Evolutionary conservation across 164 flowering plant genomes (phyloP), one percentile per base, ranked within the genome.

Genomic region (Annona cherimola): DNA sequence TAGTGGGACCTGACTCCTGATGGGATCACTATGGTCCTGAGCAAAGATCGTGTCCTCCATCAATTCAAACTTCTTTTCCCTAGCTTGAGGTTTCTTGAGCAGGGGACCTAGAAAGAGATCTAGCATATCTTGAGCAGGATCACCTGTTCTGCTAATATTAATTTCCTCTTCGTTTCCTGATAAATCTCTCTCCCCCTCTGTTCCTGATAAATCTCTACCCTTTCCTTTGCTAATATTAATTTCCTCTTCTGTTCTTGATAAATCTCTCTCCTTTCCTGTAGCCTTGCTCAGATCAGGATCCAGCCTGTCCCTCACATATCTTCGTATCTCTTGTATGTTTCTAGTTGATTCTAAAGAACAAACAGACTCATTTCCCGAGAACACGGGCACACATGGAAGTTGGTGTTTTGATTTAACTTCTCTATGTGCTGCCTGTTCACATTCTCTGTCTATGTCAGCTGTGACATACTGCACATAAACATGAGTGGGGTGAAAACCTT

Each of bases 91-190:
- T 71, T 82, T 83, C 73, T 65, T 81, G 3, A 87, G 82, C 78
- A 82, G 71, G 18, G 90, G 90, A 67, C 96, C 96, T 70, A 90
- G 79, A 74, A 86, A 81, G 68, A 90, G 74, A 74, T 84, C 78
- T 76, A 90, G 72, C 93, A 90, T 87, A 72, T 86, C 96, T 72
- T 79, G 79, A 65, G 86, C 75, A 63, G 92, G 81, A 80, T 89
- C 86, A 69, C 84, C 89, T 2, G 84, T 79, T 66, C 69, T 75
- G 55, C 63, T 73, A 11, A 61, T 66, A 65, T 55, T 62, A 11
- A 35, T 3, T 5, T n/a, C 60, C 50, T 12, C 71, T 73, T 78
- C 73, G 20, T 66, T 61, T 9, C 57, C 16, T 42, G 69, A 69
- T 68, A 11, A 62, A 78, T 45, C 18, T 70, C 43, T 64, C 68